phyloP scores from a whole-genome alignment of 1,284 basidiomycete species.

The Lentinus polychrous region DNA sequence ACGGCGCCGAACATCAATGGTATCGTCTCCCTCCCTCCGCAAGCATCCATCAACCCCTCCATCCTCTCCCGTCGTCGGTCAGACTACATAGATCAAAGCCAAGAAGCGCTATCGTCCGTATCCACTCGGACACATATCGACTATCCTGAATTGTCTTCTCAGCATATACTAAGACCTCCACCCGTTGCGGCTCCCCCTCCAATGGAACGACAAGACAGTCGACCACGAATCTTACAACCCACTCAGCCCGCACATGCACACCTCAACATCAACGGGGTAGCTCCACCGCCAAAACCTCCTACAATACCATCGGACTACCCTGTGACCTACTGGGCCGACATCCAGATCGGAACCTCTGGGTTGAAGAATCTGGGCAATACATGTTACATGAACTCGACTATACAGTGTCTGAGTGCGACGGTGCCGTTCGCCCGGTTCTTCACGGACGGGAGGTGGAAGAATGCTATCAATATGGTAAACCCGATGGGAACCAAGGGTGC shows the following conservation, averaged over 20 bases:
- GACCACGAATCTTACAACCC: conserved; percentile 39
- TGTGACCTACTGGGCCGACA: conserved; percentile 75
- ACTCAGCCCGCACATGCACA: conserved; percentile 22
- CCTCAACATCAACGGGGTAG: no score
- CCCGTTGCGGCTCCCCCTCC: conserved; percentile 64
- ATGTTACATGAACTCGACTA: conserved; percentile 98
- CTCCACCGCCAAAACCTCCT: conserved; percentile 46
- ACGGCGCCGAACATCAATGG: conserved; percentile 18
- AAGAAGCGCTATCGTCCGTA: conserved; percentile 55
- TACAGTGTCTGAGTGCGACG: conserved; percentile 92
- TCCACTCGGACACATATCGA: conserved; percentile 56
- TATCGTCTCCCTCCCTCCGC: conserved; percentile 59
- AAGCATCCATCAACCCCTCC: conserved; percentile 73
- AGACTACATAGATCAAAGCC: conserved; percentile 75
- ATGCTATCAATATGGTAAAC: conserved; percentile 84
- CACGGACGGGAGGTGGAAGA: conserved; percentile 83
- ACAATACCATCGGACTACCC: conserved; percentile 66
- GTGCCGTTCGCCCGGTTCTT: conserved; percentile 90
- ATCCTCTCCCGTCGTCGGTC: conserved; percentile 65
- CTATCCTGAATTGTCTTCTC: conserved; percentile 67
- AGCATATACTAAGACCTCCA: conserved; percentile 67
- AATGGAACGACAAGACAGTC: conserved; percentile 62
- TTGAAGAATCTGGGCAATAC: conserved; percentile 97
- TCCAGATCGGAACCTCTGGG: conserved; percentile 77
- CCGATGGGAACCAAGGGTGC: conserved; percentile 85